These are phyloP conservation scores for Beauveria rudraprayagi DNA, from an alignment of 2,329 filamentous ascomycete species.

Conservation along the genomic window DNA sequence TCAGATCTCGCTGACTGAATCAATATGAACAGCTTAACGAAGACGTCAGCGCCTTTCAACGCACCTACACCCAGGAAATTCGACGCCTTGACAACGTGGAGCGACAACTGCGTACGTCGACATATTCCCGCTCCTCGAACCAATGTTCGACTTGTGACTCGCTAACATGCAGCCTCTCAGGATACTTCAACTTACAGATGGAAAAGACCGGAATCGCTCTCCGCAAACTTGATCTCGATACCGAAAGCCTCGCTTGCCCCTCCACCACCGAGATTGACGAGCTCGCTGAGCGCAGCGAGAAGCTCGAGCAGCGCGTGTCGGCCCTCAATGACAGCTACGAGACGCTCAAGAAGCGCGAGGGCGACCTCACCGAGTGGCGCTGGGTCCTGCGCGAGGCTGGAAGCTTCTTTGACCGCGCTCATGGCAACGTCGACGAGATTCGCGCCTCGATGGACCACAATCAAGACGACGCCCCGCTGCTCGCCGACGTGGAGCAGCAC, in stretches of 20 bases:
- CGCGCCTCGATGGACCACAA: conserved; percentile 68
- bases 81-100: conserved; percentile 96
- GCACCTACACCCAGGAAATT: conserved; percentile 96
- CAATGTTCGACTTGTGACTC: neutral
- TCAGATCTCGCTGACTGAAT: conserved; percentile 12
- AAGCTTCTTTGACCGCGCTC: conserved; percentile 92
- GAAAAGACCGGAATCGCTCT: conserved; percentile 83
- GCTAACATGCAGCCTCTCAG: conserved; percentile 36
- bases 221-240: conserved; percentile 84
- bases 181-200: conserved; percentile 94
- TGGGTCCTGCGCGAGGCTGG: conserved; percentile 96
- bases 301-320: conserved; percentile 81
- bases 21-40: conserved; percentile 65
- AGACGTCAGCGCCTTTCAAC: conserved; percentile 87
- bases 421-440: conserved; percentile 95
- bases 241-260: conserved; percentile 76
- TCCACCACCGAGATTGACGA: conserved; percentile 95
- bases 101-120: conserved; percentile 78
- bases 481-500: conserved; percentile 87
- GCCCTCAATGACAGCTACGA: conserved; percentile 98
- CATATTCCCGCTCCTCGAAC: conserved; percentile 7
- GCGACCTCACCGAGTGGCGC: conserved; percentile 95
- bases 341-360: conserved; percentile 93
- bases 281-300: conserved; percentile 84
- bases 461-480: conserved; percentile 77